Evolutionary conservation across 192 early-diverging fungal genomes (phyloP), one percentile per base, ranked within the genome.

Genomic region (Linderina pennispora): DNA sequence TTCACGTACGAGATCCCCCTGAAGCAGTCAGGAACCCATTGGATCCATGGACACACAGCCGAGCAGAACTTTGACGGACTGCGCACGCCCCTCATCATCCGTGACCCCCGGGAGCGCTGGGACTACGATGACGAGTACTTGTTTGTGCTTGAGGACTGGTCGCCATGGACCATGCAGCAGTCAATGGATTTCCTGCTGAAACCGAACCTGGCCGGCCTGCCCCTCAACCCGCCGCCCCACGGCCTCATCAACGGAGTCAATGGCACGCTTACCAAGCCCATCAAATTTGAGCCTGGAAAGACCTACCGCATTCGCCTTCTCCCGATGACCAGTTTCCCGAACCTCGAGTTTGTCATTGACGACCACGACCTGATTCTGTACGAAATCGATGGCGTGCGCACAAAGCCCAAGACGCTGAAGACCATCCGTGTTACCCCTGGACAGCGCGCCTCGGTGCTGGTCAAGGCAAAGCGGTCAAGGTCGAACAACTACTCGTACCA

Each of bases 61-160:
- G 77, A 66, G 19, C 86, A 89, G 55, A 89, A 92, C 55, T 81
- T 84, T 38, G 90, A 92, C 36, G 90, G 90, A 28, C 61, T 89
- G 40, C 78, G 80, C 45, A 78, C 75, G 3, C 78, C 90, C 11
- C 41, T 92, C n/a, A 76, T 89, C 40, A 70, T 92, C 47, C 64
- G 83, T 45, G 65, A 80, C 50, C 71, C 72, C 9, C 37, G 57
- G 2, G 40, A 63, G 28, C 75, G 72, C 17, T 76, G 79, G 44
- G 36, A 51, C 32, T 79, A 79, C 42, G 86, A 88, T 22, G 69
- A 60, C 21, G 89, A 91, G 37, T 58, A 69, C 36, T 54, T 75
- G 18, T 42, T 88, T 36, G 70, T 75, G 19, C 56, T 88, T 24
- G 65, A 83, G 47, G 88, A 86, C 49, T 88, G 81, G 82, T 87